Percentiles rank a stretch among this genome's conserved stretches.
phyloP scores from a whole-genome alignment of 2,329 filamentous ascomycete species.

The Zalaria sp. region DNA sequence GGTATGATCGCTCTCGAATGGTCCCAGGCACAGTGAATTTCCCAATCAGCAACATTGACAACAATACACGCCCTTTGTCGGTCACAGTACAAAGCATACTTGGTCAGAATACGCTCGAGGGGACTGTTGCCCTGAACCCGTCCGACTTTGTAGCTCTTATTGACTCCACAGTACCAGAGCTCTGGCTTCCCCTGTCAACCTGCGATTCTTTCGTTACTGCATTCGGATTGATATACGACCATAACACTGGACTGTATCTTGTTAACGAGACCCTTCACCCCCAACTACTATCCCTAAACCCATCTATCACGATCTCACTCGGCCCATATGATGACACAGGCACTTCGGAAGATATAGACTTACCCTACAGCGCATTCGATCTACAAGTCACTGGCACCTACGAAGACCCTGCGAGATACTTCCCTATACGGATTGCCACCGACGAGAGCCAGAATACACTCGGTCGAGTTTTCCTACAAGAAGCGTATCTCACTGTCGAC shows the following conservation, averaged over 20 bases:
- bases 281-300: constrained; percentile 13
- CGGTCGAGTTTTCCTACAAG: constrained; percentile 21
- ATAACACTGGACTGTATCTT: constrained; percentile 15
- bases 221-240: constrained; percentile 18
- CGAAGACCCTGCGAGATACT: constrained; percentile 10
- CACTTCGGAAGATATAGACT: not conserved
- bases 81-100: too few species aligned
- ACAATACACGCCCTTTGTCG: too few species aligned
- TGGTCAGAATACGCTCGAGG: too few species aligned
- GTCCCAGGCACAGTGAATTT: too few species aligned
- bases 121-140: too few species aligned
- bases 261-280: constrained; percentile 19
- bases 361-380: constrained; percentile 22
- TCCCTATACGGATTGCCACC: constrained; percentile 18
- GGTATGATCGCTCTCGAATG: too few species aligned
- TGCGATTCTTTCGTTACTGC: constrained; percentile 17
- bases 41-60: too few species aligned
- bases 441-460: constrained; percentile 19
- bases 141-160: constrained; percentile 6
- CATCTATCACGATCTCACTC: constrained; percentile 16
- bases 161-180: constrained; percentile 19
- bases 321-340: constrained; percentile 10
- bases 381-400: constrained; percentile 7
- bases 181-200: constrained; percentile 18
- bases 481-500: constrained; percentile 20